These are phyloP conservation scores for Vaccinium macrocarpon DNA, from an alignment of 148 eudicot species.

Conservation along the genomic window DNA sequence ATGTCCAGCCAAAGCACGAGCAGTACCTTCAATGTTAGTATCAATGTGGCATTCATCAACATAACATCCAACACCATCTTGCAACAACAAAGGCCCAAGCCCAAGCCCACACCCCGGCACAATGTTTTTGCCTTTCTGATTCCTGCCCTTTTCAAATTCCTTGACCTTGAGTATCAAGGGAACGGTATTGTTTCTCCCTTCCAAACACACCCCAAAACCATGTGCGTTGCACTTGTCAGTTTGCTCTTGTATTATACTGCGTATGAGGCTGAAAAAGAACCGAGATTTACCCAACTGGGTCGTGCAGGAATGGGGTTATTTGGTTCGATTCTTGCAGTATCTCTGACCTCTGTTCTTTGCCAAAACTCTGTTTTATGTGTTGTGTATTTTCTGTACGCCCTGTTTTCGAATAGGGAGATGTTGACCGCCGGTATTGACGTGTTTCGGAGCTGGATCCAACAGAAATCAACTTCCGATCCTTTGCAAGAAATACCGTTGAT, in stretches of 20 bases:
- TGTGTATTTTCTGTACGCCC: not conserved
- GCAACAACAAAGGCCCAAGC: not conserved
- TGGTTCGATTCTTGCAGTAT: not conserved
- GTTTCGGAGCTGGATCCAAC: not conserved
- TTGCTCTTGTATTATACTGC: not conserved
- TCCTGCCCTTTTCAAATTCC: not conserved
- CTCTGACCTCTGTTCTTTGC: not conserved
- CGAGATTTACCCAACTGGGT: not conserved
- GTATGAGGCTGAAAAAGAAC: not conserved
- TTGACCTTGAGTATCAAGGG: not conserved
- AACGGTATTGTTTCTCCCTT: not conserved
- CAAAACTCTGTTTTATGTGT: not conserved
- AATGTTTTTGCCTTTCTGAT: not conserved
- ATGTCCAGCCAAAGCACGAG: too few relatives aligned
- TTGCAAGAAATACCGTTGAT: too few relatives aligned
- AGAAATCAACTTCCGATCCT: not conserved
- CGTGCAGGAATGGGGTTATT: not conserved
- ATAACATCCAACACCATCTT: not conserved
- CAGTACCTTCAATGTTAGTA: too few relatives aligned
- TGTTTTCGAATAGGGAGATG: not conserved
- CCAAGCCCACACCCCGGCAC: not conserved
- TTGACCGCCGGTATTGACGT: not conserved
- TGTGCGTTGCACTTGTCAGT: not conserved
- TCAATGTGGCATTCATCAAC: not conserved
- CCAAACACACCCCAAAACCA: conserved; percentile 7